Conservation (phyloP, 495 filamentous ascomycete genomes). For the Hypoxylon subgilvum region DNA sequence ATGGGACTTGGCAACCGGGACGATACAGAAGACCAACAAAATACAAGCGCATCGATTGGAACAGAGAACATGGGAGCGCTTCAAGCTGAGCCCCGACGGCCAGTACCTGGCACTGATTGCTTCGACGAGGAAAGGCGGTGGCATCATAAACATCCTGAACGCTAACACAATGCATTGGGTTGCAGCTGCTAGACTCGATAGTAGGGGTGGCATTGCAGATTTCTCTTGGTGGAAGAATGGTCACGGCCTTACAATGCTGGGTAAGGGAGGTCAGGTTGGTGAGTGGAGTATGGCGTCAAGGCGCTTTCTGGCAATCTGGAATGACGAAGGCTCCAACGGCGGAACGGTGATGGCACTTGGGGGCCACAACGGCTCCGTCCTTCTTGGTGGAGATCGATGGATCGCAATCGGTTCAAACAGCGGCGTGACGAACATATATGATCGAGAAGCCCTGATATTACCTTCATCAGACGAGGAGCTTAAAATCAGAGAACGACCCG, state of each 20-base stretch:
- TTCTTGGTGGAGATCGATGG: slow-evolving; percentile 84
- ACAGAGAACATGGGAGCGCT: slow-evolving; percentile 87
- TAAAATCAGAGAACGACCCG: slow-evolving; percentile 66
- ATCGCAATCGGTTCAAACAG: slow-evolving; percentile 82
- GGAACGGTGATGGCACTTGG: slow-evolving; percentile 82
- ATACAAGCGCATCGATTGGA: slow-evolving; percentile 83
- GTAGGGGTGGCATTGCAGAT: slow-evolving; percentile 81
- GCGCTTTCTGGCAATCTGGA: slow-evolving; percentile 78
- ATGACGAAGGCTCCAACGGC: slow-evolving; percentile 87
- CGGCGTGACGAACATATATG: slow-evolving; percentile 92
- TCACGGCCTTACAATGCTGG: slow-evolving; percentile 74
- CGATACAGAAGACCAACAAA: slow-evolving; percentile 75
- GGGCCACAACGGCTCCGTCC: slow-evolving; percentile 60
- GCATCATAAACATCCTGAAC: slow-evolving; percentile 84
- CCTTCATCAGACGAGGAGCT: slow-evolving; percentile 50
- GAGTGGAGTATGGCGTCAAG: slow-evolving; percentile 76
- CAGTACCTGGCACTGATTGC: slow-evolving; percentile 82
- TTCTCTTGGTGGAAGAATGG: slow-evolving; percentile 90
- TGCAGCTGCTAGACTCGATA: slow-evolving; percentile 79
- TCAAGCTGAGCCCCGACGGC: slow-evolving; percentile 85
- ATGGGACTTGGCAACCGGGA: slow-evolving; percentile 84
- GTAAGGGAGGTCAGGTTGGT: slow-evolving; percentile 88
- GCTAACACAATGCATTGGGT: slow-evolving; percentile 87
- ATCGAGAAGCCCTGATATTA: slow-evolving; percentile 68
- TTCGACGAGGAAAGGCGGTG: slow-evolving; percentile 78